Base-by-base conservation (phyloP, 768 basidiomycete species). In the Lactarius quietus region DNA sequence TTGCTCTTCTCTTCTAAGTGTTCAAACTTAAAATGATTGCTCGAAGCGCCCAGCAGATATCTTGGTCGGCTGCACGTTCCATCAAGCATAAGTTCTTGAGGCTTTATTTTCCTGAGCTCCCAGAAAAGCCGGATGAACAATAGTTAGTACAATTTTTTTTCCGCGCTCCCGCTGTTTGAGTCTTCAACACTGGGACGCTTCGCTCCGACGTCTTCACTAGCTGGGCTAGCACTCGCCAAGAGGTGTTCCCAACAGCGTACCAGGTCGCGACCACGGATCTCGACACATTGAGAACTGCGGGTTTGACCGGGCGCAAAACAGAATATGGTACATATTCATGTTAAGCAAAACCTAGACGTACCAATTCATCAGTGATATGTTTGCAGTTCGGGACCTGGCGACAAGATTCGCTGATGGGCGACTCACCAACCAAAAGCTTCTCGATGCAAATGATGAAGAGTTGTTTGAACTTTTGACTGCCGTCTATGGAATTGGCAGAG, bases 61-160 rank as follows among this genome's bases (percentile, higher is more conserved):
- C 90, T 1, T 93, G 90, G 90, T 75, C 88, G 52, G 95, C 93
- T 14, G 95, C 94, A 0, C 82, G 90, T 26, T 86, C 91, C 23
- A 93, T 96, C 65, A 86, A 80, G 41, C 89, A 93, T 75, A 85
- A 81, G 64, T 96, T 96, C 75, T 78, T 86, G 57, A 82, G 90
- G 29, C 75, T 95, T 20, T 95, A 85, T 74, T 85, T 93, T 69
- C 84, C 85, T 20, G 79, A 84, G 10, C 76, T 94, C 3, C 89
- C 92, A 1, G 92, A 92, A 74, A 86, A 85, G 63, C 77, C 79
- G 43, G 75, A 78, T 0, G 84, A 86, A 54, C 79, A 82, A 70
- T 73, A 75, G 83, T 83, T 70, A 65, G 81, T 78, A 33, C 59
- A 38, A 57, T 31, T 29, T 58, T 9, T 45, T 18, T 26, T 26